Evolutionary conservation across 2,329 filamentous ascomycete species (phyloP), one percentile per base, ranked within the genome.

Genomic region (Sclerotinia spermophila): DNA sequence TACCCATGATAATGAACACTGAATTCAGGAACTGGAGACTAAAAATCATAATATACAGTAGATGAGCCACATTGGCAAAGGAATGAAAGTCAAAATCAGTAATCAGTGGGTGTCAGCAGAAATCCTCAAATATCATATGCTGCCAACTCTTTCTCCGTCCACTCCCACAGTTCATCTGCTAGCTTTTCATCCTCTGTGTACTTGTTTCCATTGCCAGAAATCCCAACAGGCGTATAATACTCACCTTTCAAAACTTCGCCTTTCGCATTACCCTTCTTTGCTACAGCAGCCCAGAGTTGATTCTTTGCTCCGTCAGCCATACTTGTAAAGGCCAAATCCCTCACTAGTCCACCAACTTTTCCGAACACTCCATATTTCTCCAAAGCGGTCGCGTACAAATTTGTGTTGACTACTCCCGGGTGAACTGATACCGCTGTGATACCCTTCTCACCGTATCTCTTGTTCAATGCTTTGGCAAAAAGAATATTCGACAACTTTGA

Each of bases 401-500:
- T 69, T 27, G 74, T 75, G 30, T 73, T 60, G 10, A 75, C 71
- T 7, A 72, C 60, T 24, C 82, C 83, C 1, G 83, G 84, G 68
- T 84, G 81, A 8, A 85, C 73, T 0, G 81, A 73, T 5, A 82
- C 78, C 8, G 75, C 74, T 1, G 76, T 81, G 42, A 84, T 78
- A 10, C 71, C 71, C 40, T 56, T 61, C 33, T 74, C 65, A 0
- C 82, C 80, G 68, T 83, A 81, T 10, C 78, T 78, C 53, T 76
- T 74, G 2, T 82, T 80, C 5, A 86, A 72, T 58, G 82, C 79
- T 15, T 77, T 76, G 3, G 81, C 78, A 74, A 82, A 84, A 5
- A 84, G 76, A 11, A 85, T 75, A 71, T 85, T 83, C 0, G 85
- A 84, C 6, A 86, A 76, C 74, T 86, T 86, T 70, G 79, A 81